phyloP scores from a whole-genome alignment of 306 rosid species.

The Cotoneaster glaucophyllus region DNA sequence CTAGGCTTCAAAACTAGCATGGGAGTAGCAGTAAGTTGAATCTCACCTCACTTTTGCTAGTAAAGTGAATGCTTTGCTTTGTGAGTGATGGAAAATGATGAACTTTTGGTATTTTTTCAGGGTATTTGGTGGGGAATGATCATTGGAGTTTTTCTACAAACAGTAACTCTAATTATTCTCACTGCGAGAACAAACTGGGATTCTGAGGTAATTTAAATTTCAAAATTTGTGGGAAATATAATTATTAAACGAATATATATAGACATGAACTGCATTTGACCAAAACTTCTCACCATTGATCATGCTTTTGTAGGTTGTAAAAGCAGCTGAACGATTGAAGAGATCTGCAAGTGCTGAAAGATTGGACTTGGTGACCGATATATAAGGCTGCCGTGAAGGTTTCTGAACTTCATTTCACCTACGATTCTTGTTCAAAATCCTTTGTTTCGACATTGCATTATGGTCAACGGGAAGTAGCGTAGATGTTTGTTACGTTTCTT shows the following conservation, averaged over 20 bases:
- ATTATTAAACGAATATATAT: neutral
- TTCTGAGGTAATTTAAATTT: constrained; percentile 37
- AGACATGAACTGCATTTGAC: neutral
- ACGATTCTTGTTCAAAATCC: neutral
- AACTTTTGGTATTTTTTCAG: constrained; percentile 16
- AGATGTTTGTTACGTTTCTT: neutral
- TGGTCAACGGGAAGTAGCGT: neutral
- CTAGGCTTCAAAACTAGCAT: constrained; percentile 50
- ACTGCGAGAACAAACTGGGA: constrained; percentile 66
- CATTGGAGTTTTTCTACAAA: constrained; percentile 54
- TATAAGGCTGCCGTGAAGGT: neutral
- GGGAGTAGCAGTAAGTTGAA: constrained; percentile 51
- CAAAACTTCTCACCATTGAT: neutral
- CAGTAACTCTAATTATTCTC: constrained; percentile 43
- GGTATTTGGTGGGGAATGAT: constrained; percentile 80
- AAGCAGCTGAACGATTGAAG: constrained; percentile 43
- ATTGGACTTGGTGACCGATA: constrained; percentile 9
- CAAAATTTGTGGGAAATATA: neutral
- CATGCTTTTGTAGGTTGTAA: constrained; percentile 36
- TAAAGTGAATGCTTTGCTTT: neutral
- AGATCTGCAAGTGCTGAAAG: constrained; percentile 34
- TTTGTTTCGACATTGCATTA: neutral
- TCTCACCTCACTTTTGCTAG: neutral
- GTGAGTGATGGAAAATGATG: neutral
- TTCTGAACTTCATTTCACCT: neutral